These are phyloP conservation scores for Parachaetomium inaequale DNA, from an alignment of 495 filamentous ascomycete species.

Conservation along the genomic window DNA sequence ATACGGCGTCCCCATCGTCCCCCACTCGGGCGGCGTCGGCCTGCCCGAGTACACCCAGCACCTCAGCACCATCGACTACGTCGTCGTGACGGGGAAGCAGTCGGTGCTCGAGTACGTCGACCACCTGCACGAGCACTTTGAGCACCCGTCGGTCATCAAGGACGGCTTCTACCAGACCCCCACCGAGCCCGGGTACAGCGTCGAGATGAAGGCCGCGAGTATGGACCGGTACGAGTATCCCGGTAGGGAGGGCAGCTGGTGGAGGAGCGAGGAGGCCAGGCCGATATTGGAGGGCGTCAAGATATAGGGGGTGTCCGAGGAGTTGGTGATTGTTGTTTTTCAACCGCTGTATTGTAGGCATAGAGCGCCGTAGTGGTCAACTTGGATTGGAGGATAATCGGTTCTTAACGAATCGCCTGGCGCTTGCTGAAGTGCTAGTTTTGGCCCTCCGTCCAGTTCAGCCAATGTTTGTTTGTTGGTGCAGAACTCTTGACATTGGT, in stretches of 20 bases:
- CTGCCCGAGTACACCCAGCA: slow-evolving; percentile 95
- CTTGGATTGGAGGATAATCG: too few relatives aligned
- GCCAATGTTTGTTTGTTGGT: too few relatives aligned
- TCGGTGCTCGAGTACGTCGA: slow-evolving; percentile 89
- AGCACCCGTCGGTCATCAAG: slow-evolving; percentile 72
- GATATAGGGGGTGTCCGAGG: slow-evolving; percentile 31
- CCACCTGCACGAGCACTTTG: slow-evolving; percentile 90
- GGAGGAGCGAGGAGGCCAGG: slow-evolving; percentile 68
- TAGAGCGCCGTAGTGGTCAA: background rate
- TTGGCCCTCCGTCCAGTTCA: too few relatives aligned
- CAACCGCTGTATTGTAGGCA: background rate
- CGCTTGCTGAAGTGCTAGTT: too few relatives aligned
- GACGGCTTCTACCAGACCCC: slow-evolving; percentile 89
- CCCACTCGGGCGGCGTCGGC: slow-evolving; percentile 85
- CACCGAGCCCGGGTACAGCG: slow-evolving; percentile 75
- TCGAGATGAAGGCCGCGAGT: slow-evolving; percentile 87
- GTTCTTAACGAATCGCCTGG: too few relatives aligned
- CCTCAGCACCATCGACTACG: slow-evolving; percentile 89
- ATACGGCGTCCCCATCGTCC: slow-evolving; percentile 77
- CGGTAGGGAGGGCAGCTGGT: slow-evolving; percentile 77
- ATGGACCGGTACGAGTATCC: slow-evolving; percentile 77
- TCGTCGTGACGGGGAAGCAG: slow-evolving; percentile 76
- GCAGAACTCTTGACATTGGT: too few relatives aligned
- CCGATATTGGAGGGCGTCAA: slow-evolving; percentile 59
- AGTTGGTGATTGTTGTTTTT: background rate